Percentiles rank a stretch among this genome's conserved stretches.
Conservation (phyloP, 257 asterid species). For the Eustoma russellianum region DNA sequence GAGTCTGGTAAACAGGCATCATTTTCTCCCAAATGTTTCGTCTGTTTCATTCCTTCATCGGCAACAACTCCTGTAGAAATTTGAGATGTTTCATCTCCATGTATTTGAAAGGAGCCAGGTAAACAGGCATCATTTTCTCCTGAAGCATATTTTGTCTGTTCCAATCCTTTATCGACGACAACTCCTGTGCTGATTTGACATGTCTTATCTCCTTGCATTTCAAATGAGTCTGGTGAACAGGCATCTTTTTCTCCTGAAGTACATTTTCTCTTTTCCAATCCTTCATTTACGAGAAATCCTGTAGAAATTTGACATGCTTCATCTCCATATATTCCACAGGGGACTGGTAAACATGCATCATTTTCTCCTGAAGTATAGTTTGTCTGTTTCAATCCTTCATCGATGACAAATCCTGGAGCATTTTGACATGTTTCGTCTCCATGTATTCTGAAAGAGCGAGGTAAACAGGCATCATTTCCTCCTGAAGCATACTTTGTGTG, state of each 20-base stretch:
- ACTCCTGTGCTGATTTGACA: conserved; percentile 12
- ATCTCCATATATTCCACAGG: conserved; percentile 15
- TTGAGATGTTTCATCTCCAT: conserved; percentile 1
- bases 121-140: conserved; percentile 13
- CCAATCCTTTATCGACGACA: conserved; percentile 11
- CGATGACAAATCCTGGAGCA: conserved; percentile 12
- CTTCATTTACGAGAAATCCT: conserved; percentile 18
- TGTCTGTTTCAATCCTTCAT: conserved; percentile 12
- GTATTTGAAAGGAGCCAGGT: no score
- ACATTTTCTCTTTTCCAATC: conserved; percentile 6
- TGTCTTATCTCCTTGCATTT: conserved; percentile 17
- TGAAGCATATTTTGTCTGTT: conserved; percentile 11
- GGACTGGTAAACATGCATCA: conserved; percentile 14
- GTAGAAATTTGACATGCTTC: conserved; percentile 12
- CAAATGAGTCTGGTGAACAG: conserved; percentile 18
- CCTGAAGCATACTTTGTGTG: no score
- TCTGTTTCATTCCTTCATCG: no score
- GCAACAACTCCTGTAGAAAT: no score
- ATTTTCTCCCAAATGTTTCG: no score
- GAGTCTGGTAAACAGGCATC: no score
- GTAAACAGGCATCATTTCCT: conserved; percentile 14
- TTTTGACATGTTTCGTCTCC: conserved; percentile 15
- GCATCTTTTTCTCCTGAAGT: conserved; percentile 12
- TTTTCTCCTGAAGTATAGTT: conserved; percentile 10
- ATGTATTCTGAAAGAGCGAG: conserved; percentile 18